Conservation (phyloP, 176 grass and related monocot species). For the Triticum dicoccoides region DNA sequence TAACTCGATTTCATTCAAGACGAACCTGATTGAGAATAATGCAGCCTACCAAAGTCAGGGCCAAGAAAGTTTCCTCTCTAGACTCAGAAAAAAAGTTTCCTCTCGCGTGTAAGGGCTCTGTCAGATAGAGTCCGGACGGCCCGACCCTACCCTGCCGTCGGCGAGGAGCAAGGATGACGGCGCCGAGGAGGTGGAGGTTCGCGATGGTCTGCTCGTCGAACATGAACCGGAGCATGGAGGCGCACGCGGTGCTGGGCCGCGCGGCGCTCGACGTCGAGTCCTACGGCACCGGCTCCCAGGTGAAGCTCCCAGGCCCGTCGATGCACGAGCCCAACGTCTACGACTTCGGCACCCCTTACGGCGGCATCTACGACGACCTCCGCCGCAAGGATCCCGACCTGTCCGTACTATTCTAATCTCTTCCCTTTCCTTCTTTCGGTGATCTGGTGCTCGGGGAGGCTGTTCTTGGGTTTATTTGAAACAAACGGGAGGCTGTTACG, state of each 20-base stretch:
- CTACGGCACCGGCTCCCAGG: slow-evolving; percentile 86
- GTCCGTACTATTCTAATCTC: slow-evolving; percentile 24
- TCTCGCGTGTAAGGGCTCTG: neutral
- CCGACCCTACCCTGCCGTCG: slow-evolving; percentile 7
- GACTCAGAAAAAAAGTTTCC: too few species aligned
- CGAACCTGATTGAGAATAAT: too few species aligned
- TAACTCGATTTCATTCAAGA: too few species aligned
- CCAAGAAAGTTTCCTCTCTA: too few species aligned
- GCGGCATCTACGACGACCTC: slow-evolving; percentile 80
- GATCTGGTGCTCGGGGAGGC: neutral
- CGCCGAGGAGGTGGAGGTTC: slow-evolving; percentile 51
- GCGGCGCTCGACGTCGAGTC: slow-evolving; percentile 78
- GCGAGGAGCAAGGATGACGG: slow-evolving; percentile 13
- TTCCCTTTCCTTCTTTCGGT: neutral
- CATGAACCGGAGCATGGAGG: slow-evolving; percentile 99
- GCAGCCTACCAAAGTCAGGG: too few species aligned
- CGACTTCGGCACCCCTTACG: slow-evolving; percentile 86
- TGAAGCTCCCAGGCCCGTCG: slow-evolving; percentile 85
- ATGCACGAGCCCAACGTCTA: slow-evolving; percentile 92
- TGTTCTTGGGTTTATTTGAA: neutral
- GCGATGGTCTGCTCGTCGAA: slow-evolving; percentile 99
- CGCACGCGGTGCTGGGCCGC: slow-evolving; percentile 73
- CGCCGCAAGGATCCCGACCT: slow-evolving; percentile 85
- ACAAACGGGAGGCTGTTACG: neutral
- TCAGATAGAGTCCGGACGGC: neutral